Base-by-base conservation (phyloP, 371 early-diverging fungal genomes). In the Rhizopus sp. region DNA sequence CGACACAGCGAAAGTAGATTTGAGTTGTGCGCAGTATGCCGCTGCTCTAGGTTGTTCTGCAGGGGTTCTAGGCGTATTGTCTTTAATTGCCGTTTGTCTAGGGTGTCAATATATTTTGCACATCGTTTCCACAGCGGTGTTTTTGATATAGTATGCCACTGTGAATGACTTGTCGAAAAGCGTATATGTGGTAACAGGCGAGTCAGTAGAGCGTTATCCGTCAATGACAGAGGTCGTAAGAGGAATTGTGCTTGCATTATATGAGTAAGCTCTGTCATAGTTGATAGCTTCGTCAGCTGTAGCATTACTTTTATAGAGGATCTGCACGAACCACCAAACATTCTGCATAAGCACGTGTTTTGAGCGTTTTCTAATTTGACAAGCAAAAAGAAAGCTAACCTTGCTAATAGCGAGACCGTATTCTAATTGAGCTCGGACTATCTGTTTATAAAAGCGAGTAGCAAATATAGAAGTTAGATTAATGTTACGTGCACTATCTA, bases 201-300 rank as follows among this genome's bases (percentile, higher is more conserved):
- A 12, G 33, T 7, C 3, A 54, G 41, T 3, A 53, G 34, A 34
- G 60, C 47, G 41, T 53, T 54, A 4, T 38, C 30, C 1, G 51
- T 44, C 9, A 45, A 29, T 5, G 42, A 3, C 9, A n/a, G 7
- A 15, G 51, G 4, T 8, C 51, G 50, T 7, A 39, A 37, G 10
- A 60, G 31, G 7, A 4, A 60, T 33, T 54, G 17, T 13, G 60
- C 33, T 49, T 60, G 60, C 3, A 60, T 15, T n/a, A 53, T 34
- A 5, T 7, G 4, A 6, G 42, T 13, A 33, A 50, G 16, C 2
- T 30, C 35, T n/a, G 13, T n/a, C 60, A 53, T 53, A 9, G n/a
- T 10, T 10, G 57, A 53, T 9, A 44, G 35, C 9, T 63, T 63
- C 37, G 33, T 37, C 10, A 63, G 3, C 9, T 57, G 57, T 7